Conservation (phyloP, 139 green algal species). For the Coelastrella sp. region DNA sequence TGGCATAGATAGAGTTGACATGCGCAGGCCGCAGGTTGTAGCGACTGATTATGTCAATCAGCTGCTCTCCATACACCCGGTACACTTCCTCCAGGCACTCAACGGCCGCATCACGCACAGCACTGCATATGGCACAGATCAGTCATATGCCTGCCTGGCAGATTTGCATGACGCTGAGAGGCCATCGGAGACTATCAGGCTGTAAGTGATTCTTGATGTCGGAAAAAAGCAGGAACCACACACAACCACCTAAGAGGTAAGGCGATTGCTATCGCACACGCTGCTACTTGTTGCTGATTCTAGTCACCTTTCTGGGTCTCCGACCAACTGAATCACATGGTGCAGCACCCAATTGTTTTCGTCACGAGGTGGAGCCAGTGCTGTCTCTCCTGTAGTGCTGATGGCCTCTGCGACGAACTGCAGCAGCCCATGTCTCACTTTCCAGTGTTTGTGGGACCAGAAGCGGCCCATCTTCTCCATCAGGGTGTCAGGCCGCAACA, state of each 20-base stretch:
- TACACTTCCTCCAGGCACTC: constrained; percentile 67
- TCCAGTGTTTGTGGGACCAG: constrained; percentile 64
- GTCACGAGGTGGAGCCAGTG: constrained; percentile 4
- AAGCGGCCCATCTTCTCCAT: constrained; percentile 54
- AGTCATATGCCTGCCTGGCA: too few relatives aligned
- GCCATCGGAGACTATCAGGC: not conserved
- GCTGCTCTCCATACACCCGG: constrained; percentile 45
- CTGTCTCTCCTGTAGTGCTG: constrained; percentile 1
- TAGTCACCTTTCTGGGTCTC: constrained; percentile 41
- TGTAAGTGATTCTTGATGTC: too few relatives aligned
- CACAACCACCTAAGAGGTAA: too few relatives aligned
- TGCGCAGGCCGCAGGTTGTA: constrained; percentile 53
- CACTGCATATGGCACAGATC: constrained; percentile 27
- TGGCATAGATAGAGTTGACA: constrained; percentile 48
- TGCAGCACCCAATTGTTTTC: not conserved
- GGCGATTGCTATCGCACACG: too few relatives aligned
- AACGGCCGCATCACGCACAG: constrained; percentile 65
- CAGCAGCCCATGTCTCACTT: constrained; percentile 66
- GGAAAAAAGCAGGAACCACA: too few relatives aligned
- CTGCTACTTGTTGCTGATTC: not conserved
- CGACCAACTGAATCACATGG: constrained; percentile 36
- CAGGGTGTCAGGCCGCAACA: constrained; percentile 45
- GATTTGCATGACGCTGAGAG: not conserved
- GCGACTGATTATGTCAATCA: constrained; percentile 53
- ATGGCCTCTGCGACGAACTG: constrained; percentile 67